Evolutionary conservation across 1,284 basidiomycete genomes (phyloP).

Genomic region (Ceratobasidium theobromae): DNA sequence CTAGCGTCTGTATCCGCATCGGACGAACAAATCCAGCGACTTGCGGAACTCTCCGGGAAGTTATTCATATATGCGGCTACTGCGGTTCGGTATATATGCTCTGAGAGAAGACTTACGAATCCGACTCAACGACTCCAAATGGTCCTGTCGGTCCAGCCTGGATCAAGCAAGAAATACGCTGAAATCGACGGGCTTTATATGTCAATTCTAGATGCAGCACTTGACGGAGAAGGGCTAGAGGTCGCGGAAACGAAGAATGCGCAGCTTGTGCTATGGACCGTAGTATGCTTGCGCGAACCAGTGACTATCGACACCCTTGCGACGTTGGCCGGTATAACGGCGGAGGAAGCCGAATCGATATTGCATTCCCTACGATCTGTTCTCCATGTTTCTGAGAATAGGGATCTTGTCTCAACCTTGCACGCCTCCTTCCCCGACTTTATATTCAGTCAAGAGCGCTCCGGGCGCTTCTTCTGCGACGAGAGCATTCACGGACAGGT

Average conservation of each 20-base stretch:
- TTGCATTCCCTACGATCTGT: neutral
- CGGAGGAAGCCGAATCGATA: neutral
- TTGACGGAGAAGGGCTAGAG: neutral
- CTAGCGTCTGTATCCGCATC: neutral
- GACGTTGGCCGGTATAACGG: neutral
- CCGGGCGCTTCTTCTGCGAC: neutral
- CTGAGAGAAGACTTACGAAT: neutral
- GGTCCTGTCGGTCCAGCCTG: neutral
- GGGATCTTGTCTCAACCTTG: neutral
- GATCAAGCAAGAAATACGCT: neutral
- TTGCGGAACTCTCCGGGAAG: neutral
- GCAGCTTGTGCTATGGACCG: neutral
- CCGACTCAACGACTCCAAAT: neutral
- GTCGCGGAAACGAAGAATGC: neutral
- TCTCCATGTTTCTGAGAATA: neutral
- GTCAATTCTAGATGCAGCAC: neutral
- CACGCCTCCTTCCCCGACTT: slow-evolving; percentile 6
- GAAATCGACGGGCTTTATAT: neutral
- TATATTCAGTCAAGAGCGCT: neutral
- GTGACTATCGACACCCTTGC: neutral
- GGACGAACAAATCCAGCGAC: neutral
- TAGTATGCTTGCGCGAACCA: slow-evolving; percentile 8
- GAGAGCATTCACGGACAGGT: neutral
- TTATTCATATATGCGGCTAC: slow-evolving; percentile 7
- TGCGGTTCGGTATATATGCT: neutral